Percentiles rank a stretch among this genome's conserved stretches.
Conservation (phyloP, 768 basidiomycete genomes). For the Serendipita indica region DNA sequence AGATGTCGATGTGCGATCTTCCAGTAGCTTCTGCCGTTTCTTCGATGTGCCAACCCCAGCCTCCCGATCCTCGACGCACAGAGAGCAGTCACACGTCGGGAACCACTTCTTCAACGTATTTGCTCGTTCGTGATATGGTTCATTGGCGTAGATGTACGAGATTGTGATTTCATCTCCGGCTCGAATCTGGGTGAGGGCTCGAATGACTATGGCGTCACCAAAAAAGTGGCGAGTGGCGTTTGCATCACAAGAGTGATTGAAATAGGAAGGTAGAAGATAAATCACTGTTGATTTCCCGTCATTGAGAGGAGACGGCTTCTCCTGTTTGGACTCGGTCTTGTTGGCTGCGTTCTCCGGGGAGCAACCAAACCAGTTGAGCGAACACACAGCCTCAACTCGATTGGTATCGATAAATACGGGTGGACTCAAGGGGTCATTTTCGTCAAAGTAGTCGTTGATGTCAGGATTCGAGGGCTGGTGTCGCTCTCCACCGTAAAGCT, state of each 20-base stretch:
- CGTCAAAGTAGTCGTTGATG: neutral
- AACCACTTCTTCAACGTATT: neutral
- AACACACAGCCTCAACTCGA: constrained; percentile 18
- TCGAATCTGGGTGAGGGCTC: constrained; percentile 17
- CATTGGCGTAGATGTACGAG: constrained; percentile 11
- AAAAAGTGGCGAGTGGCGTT: constrained; percentile 18
- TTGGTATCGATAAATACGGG: constrained; percentile 17
- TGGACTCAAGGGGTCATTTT: constrained; percentile 7
- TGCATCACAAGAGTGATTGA: constrained; percentile 24
- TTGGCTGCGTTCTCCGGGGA: neutral
- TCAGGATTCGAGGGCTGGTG: neutral
- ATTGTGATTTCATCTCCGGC: constrained; percentile 20
- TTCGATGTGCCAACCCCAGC: neutral
- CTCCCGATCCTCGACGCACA: neutral
- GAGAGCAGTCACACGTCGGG: neutral
- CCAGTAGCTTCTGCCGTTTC: neutral
- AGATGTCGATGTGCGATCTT: no score
- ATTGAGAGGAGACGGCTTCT: constrained; percentile 2
- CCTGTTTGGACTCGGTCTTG: neutral
- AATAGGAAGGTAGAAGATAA: constrained; percentile 21
- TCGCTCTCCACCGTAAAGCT: constrained; percentile 21
- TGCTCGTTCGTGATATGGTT: neutral
- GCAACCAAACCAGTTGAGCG: constrained; percentile 17
- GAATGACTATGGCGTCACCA: constrained; percentile 23
- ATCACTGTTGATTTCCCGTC: constrained; percentile 17